Evolutionary conservation across 2,329 filamentous ascomycete genomes (phyloP).

Genomic region (Diplodia seriata): DNA sequence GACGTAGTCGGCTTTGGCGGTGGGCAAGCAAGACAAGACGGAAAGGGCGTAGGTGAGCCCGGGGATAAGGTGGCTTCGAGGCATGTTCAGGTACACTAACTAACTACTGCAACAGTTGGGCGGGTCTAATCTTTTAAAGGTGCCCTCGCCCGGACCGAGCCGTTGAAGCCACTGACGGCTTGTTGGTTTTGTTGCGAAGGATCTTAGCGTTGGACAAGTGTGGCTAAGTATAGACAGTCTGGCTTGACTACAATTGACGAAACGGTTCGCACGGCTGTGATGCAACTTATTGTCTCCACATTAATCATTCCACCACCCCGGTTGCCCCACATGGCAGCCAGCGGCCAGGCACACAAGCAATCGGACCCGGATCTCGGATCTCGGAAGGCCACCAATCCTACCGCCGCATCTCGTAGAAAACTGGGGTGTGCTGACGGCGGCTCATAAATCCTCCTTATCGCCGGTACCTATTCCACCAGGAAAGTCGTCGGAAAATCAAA

Average conservation of each 20-base stretch:
- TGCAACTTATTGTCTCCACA: background rate
- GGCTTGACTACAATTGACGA: background rate
- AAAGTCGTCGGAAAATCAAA: background rate
- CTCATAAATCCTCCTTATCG: too few species aligned
- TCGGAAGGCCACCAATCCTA: background rate
- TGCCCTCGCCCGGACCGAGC: background rate
- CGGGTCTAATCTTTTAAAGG: background rate
- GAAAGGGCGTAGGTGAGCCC: background rate
- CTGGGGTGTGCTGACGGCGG: too few species aligned
- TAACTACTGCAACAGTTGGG: background rate
- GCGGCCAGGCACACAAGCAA: too few species aligned
- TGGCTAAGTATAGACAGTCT: slow-evolving; percentile 1
- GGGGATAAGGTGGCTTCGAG: background rate
- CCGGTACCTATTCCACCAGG: too few species aligned
- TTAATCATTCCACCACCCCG: background rate
- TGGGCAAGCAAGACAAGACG: background rate
- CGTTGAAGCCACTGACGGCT: background rate
- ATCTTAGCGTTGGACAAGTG: background rate
- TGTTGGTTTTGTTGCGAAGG: background rate
- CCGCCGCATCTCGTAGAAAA: background rate
- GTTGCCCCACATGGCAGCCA: background rate
- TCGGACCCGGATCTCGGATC: too few species aligned
- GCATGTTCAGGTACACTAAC: background rate
- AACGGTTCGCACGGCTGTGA: background rate
- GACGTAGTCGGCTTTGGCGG: background rate